phyloP scores from a whole-genome alignment of 805 yeast genomes.

The Metschnikowia lochheadii region DNA sequence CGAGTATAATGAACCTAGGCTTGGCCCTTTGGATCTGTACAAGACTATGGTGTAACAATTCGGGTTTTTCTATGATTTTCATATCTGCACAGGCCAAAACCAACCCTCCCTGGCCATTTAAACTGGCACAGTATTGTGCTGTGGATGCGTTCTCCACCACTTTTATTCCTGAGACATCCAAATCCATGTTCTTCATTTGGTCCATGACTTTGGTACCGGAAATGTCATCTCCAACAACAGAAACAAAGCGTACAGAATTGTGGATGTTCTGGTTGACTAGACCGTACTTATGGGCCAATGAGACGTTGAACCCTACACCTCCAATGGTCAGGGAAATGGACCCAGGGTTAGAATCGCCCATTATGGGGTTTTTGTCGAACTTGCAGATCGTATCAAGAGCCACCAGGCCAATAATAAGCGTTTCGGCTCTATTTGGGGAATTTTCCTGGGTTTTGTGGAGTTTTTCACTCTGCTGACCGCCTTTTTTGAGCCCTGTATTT shows the following conservation, averaged over 20 bases:
- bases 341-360: conserved; percentile 75
- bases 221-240: conserved; percentile 58
- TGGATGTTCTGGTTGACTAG: conserved; percentile 7
- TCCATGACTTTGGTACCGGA: conserved; percentile 43
- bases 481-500: neutral
- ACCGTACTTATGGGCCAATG: conserved; percentile 51
- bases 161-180: conserved; percentile 40
- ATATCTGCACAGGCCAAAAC: conserved; percentile 81
- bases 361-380: conserved; percentile 22
- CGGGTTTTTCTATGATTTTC: conserved; percentile 54
- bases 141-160: conserved; percentile 32
- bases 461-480: neutral
- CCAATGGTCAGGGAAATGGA: conserved; percentile 55
- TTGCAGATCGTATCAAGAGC: conserved; percentile 70
- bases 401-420: conserved; percentile 65
- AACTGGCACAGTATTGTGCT: conserved; percentile 72
- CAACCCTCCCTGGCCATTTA: conserved; percentile 57
- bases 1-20: conserved; percentile 56
- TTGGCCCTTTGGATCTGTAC: conserved; percentile 34
- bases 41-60: conserved; percentile 36
- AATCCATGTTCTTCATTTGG: conserved; percentile 21
- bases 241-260: conserved; percentile 41
- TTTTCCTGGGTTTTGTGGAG: neutral
- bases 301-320: conserved; percentile 82
- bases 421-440: conserved; percentile 14